phyloP scores from a whole-genome alignment of 129 eudicot species.

The Flaveria linearis region DNA sequence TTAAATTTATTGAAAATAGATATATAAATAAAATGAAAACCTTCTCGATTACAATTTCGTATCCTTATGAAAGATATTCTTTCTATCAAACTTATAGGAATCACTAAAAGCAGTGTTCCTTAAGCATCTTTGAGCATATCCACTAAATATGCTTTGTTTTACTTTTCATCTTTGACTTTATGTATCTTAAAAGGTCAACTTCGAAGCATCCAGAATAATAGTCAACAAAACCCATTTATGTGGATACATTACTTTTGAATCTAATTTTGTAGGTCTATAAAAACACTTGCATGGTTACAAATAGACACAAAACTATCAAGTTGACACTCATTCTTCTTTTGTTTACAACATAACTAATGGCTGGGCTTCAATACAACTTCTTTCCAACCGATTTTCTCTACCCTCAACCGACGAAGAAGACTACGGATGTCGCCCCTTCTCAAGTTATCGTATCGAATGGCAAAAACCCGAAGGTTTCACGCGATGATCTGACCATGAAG shows the following conservation, averaged over 20 bases:
- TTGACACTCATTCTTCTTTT: conserved; percentile 2
- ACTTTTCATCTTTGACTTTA: conserved; percentile 16
- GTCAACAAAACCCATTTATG: conserved; percentile 21
- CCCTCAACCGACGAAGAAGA: conserved; percentile 22
- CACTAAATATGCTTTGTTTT: conserved; percentile 25
- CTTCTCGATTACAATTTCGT: not conserved
- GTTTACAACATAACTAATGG: conserved; percentile 27
- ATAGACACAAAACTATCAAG: not conserved
- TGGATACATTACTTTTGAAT: not conserved
- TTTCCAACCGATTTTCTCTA: conserved; percentile 41
- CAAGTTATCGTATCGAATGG: conserved; percentile 18
- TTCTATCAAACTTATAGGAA: not conserved
- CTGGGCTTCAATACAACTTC: conserved; percentile 43
- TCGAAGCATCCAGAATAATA: conserved; percentile 24
- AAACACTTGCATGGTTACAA: conserved; percentile 5
- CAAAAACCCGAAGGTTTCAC: conserved; percentile 14
- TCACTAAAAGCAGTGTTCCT: not conserved
- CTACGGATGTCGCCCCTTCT: conserved; percentile 5
- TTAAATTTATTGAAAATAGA: not conserved
- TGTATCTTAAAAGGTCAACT: conserved; percentile 26
- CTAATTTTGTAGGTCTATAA: conserved; percentile 18
- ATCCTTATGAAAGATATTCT: not conserved
- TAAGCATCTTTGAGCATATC: conserved; percentile 27
- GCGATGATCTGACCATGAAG: conserved; percentile 12
- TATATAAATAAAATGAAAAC: not conserved